Evolutionary conservation across 2,329 filamentous ascomycete species (phyloP).

Genomic region (Colletotrichum sp.): DNA sequence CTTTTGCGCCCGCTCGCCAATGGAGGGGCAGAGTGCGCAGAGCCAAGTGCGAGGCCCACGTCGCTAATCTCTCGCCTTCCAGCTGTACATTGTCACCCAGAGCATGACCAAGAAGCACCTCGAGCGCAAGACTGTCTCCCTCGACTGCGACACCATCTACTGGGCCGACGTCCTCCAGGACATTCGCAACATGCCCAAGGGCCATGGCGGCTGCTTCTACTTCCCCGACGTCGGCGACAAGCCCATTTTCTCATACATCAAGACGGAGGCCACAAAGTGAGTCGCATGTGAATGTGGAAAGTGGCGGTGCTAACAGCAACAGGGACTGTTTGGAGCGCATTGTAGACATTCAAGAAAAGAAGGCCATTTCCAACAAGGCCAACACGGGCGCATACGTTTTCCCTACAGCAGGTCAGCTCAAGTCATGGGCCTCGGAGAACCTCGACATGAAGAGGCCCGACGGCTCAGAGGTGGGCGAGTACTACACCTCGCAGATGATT

Average conservation of each 20-base stretch:
- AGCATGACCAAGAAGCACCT: constrained; percentile 33
- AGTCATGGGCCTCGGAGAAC: constrained; percentile 26
- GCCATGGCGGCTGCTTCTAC: constrained; percentile 30
- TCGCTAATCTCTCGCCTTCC: background rate
- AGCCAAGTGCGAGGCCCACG: background rate
- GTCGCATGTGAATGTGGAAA: background rate
- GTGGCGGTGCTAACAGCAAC: background rate
- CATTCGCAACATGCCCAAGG: constrained; percentile 28
- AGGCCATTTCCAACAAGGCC: constrained; percentile 32
- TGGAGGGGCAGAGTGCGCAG: background rate
- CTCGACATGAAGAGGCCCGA: constrained; percentile 24
- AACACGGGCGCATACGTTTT: constrained; percentile 33
- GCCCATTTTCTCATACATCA: constrained; percentile 34
- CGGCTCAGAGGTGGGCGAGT: constrained; percentile 28
- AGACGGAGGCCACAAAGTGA: constrained; percentile 25
- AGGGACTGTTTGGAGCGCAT: constrained; percentile 26
- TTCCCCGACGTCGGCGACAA: constrained; percentile 31
- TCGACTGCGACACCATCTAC: constrained; percentile 38
- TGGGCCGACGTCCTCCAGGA: constrained; percentile 32
- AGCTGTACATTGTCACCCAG: constrained; percentile 32
- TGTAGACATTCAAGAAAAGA: constrained; percentile 32
- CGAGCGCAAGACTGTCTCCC: constrained; percentile 29
- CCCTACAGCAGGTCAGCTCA: constrained; percentile 26
- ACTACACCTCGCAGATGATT: constrained; percentile 31
- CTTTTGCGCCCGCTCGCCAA: background rate